These are phyloP conservation scores for Botrytis sinoallii DNA, from an alignment of 2,329 filamentous ascomycete genomes.

Conservation along the genomic window DNA sequence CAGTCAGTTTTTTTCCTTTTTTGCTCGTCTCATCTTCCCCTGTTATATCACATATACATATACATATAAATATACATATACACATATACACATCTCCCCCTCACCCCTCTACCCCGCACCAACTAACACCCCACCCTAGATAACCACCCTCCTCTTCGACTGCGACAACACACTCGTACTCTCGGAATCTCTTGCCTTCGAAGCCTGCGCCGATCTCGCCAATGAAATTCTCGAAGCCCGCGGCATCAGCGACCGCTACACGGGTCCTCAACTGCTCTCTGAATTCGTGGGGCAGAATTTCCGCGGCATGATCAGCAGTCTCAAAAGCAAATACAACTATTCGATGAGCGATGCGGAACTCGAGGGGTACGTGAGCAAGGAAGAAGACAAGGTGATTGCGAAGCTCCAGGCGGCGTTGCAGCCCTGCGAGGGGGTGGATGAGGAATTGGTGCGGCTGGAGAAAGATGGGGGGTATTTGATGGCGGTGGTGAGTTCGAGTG, in stretches of 20 bases:
- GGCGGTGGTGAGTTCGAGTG: constrained; percentile 78
- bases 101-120: neutral
- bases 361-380: constrained; percentile 68
- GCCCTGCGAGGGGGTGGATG: constrained; percentile 67
- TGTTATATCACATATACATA: neutral
- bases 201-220: constrained; percentile 84
- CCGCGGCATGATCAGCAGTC: constrained; percentile 79
- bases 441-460: constrained; percentile 63
- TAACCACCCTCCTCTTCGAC: constrained; percentile 72
- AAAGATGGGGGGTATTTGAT: constrained; percentile 64
- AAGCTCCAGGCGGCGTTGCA: constrained; percentile 67
- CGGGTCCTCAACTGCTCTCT: constrained; percentile 70
- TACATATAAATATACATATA: neutral
- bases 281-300: constrained; percentile 96
- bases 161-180: constrained; percentile 91
- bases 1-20: neutral
- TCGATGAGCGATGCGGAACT: constrained; percentile 64
- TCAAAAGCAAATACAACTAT: constrained; percentile 75
- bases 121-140: constrained; percentile 42
- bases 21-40: too few relatives aligned
- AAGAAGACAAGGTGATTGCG: constrained; percentile 80
- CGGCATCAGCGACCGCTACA: constrained; percentile 65
- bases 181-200: constrained; percentile 86
- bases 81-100: neutral
- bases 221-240: constrained; percentile 76